Evolutionary conservation across 371 early-diverging fungal species (phyloP), one percentile per base, ranked within the genome.

Genomic region (Chytridium lagenaria): DNA sequence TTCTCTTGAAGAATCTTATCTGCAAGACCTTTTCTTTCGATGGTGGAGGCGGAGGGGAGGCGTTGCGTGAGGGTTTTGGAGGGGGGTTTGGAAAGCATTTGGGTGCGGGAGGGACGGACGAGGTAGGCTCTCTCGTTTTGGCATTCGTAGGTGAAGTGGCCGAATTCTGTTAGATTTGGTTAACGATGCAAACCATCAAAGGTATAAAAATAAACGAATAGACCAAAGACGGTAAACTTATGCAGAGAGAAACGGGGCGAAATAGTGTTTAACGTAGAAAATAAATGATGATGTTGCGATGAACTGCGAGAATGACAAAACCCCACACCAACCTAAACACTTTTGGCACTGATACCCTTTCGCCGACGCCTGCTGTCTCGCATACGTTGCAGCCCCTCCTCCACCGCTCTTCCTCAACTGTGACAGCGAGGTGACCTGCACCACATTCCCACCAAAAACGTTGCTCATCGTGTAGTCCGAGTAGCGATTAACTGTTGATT

Each of bases 1-100:
- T 68, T 68, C 36, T 68, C 51, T 22, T 26, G 12, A 50, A 68
- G 30, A 51, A 68, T 68, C 68, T 66, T 72, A 67, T 69, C 67
- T 39, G 30, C 59, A 22, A 70, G 30, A 22, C 66, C 70, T 26
- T 50, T 28, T 15, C 49, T 26, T 38, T 64, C 59, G 22, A 10
- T 34, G 34, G 15, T 50, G 38, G 49, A 23, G 22, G 44, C 23
- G 39, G 38, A 34, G 2, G 30, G 10, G 66, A 26, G 22, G 51
- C 22, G 26, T 51, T 36, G 64, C 59, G 31, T 26, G 50, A 66
- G 67, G 67, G 36, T 19, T 37, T 28, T 5, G 12, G 66, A 44
- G 30, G 39, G 12, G 19, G 68, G 50, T 3, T 26, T 34, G 37
- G 23, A 23, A 2, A 51, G 23, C 36, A 15, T 49, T 51, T 68